These are phyloP conservation scores for Amanita jacksonii DNA, from an alignment of 768 basidiomycete genomes.

Conservation along the genomic window DNA sequence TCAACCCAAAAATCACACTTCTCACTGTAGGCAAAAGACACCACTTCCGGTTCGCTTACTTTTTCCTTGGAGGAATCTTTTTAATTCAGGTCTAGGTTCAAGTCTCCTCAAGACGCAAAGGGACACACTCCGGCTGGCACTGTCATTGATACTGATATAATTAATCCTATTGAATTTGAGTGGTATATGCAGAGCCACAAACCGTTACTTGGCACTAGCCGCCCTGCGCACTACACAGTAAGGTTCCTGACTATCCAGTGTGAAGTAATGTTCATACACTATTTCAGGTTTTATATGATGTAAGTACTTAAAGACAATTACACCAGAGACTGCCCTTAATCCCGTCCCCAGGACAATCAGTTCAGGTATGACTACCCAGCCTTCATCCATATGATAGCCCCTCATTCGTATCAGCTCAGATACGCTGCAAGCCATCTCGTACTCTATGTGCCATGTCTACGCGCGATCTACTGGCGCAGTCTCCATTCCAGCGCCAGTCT, in stretches of 20 bases:
- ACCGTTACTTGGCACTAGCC: constrained; percentile 66
- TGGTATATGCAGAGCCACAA: constrained; percentile 74
- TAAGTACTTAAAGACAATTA: constrained; percentile 15
- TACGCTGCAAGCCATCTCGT: constrained; percentile 59
- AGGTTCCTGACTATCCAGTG: constrained; percentile 13
- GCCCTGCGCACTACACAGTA: constrained; percentile 37
- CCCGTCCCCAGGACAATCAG: constrained; percentile 34
- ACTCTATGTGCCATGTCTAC: constrained; percentile 70
- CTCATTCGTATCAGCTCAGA: constrained; percentile 43
- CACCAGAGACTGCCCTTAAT: not conserved
- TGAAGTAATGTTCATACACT: not conserved
- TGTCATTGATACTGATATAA: constrained; percentile 64
- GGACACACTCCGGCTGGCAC: constrained; percentile 74
- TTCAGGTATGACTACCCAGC: constrained; percentile 37
- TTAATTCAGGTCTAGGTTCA: not conserved
- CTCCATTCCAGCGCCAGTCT: constrained; percentile 78
- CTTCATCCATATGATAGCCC: not conserved
- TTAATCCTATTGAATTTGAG: constrained; percentile 65
- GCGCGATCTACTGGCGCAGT: constrained; percentile 76
- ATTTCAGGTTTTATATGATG: constrained; percentile 31
- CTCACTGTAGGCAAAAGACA: constrained; percentile 76
- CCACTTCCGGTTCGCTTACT: constrained; percentile 48
- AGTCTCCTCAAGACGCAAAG: constrained; percentile 42
- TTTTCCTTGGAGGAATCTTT: too few relatives aligned
- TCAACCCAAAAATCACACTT: constrained; percentile 63